Conservation (phyloP, 768 basidiomycete genomes). For the Udeniomyces megalosporus region DNA sequence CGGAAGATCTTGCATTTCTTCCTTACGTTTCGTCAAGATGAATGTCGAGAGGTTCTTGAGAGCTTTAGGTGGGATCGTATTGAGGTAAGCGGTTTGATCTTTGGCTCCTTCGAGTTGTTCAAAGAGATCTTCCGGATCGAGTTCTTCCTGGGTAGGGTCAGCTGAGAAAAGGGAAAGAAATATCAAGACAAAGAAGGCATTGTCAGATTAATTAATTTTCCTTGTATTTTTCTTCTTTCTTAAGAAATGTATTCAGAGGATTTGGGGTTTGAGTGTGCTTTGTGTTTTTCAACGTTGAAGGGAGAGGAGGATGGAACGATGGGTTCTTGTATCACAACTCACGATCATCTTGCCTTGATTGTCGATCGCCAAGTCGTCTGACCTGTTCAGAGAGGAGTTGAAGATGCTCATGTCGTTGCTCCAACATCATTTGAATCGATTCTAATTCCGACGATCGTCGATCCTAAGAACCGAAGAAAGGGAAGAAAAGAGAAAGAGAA, state of each 20-base stretch:
- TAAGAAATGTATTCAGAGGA: too few species aligned
- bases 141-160: constrained; percentile 26
- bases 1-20: constrained; percentile 38
- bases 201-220: not conserved
- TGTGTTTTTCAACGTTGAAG: too few species aligned
- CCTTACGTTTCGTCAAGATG: constrained; percentile 26
- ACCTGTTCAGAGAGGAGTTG: constrained; percentile 52
- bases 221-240: too few species aligned
- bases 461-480: too few species aligned
- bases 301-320: not conserved
- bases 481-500: not conserved
- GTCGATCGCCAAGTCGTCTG: constrained; percentile 42
- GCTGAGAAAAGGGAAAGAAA: constrained; percentile 20
- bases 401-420: constrained; percentile 39
- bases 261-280: too few species aligned
- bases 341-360: constrained; percentile 27
- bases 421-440: constrained; percentile 39
- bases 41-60: not conserved
- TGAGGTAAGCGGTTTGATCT: constrained; percentile 21
- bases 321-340: too few species aligned
- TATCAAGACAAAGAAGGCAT: not conserved
- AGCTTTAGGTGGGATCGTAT: not conserved
- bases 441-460: not conserved
- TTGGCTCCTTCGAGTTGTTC: constrained; percentile 48
- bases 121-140: constrained; percentile 42